Percentiles rank a stretch among this genome's conserved stretches.
Conservation (phyloP, 768 basidiomycete genomes). For the Baorangia bicolor region DNA sequence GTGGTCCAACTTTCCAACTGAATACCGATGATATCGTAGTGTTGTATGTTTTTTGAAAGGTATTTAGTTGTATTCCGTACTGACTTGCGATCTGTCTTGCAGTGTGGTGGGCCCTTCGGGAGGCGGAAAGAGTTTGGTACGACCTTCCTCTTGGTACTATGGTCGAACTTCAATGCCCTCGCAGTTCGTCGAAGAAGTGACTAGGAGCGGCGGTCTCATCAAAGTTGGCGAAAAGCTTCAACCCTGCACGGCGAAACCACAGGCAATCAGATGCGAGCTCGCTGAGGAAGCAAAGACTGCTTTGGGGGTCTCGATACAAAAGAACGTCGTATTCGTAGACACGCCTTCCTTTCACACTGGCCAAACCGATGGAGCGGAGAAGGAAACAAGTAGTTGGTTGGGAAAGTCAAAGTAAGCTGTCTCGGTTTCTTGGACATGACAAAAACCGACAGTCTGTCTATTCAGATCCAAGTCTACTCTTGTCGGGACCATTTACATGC, state of each 20-base stretch:
- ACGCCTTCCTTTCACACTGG: conserved; percentile 18
- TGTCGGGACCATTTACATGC: conserved; percentile 17
- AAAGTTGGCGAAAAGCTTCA: neutral
- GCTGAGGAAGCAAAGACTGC: neutral
- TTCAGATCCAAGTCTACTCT: conserved; percentile 8
- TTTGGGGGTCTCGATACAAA: neutral
- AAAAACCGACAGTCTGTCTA: neutral
- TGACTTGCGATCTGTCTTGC: neutral
- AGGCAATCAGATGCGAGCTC: conserved; percentile 16
- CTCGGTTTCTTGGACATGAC: neutral
- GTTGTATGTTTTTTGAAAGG: conserved; percentile 12
- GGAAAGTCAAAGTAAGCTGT: neutral
- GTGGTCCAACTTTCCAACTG: neutral
- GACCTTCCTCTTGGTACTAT: neutral
- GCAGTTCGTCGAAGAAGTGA: conserved; percentile 12
- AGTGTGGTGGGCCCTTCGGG: conserved; percentile 22
- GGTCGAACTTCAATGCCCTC: neutral
- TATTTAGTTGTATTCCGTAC: neutral
- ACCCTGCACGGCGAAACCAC: neutral
- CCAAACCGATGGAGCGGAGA: neutral
- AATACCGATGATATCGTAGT: conserved; percentile 15
- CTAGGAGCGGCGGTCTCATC: neutral
- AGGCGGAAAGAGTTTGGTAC: conserved; percentile 21
- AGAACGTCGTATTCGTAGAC: conserved; percentile 22
- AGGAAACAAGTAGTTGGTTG: conserved; percentile 6